Base-by-base conservation (phyloP, 2,329 filamentous ascomycete species). In the Fusarium humuli region DNA sequence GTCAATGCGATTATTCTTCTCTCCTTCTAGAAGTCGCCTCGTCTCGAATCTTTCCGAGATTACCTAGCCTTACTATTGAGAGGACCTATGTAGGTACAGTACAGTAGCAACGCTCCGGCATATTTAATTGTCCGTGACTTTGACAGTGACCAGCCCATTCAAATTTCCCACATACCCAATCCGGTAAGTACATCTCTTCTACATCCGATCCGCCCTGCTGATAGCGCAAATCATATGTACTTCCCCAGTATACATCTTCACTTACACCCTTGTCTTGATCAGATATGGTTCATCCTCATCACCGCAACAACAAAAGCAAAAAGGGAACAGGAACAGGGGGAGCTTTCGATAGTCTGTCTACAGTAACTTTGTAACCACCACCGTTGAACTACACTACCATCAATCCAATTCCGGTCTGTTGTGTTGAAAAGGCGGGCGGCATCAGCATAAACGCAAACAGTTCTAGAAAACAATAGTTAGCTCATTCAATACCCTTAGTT, bases 101-200 rank as follows among this genome's bases (percentile, higher is more conserved):
- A n/a, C n/a, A 18, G 34, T 29, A 37, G 61, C 54, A 69, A 65
- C 45, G 42, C 30, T n/a, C 29, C 61, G 64, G 59, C 54, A 69
- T 70, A 71, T 68, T 68, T 65, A 59, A 64, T 64, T 71, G 50
- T 37, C 46, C 49, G 25, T 46, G 63, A 61, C 54, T 54, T 65
- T 53, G 49, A 47, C 25, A 27, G 22, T 45, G 23, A 23, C 53
- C 56, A 62, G 61, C 57, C 66, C 57, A 57, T 67, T 69, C 61
- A 69, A 29, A 53, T 71, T 71, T 69, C 54, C 63, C 63, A 65
- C 67, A 48, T 70, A 57, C 68, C 60, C 11, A 57, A 70, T 71
- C 42, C 25, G 68, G 68, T 13, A 70, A 69, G 64, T 69, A 70
- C 68, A 41, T 57, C 3, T 7, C 10, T 16, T 54, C 12, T 65